These are phyloP conservation scores for Amylocarpus encephaloides DNA, from an alignment of 2,329 filamentous ascomycete genomes.

Conservation along the genomic window DNA sequence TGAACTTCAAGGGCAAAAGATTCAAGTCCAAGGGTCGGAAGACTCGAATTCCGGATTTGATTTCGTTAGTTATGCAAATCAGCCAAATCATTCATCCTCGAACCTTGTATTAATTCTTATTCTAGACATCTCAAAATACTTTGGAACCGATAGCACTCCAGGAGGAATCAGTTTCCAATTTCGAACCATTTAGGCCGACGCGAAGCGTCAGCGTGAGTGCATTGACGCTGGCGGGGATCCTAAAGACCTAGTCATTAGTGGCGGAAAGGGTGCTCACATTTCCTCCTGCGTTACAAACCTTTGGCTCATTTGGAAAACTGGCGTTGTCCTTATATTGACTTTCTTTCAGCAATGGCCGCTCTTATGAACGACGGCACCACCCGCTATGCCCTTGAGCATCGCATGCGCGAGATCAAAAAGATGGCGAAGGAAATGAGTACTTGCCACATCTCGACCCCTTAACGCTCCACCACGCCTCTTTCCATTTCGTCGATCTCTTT, in stretches of 20 bases:
- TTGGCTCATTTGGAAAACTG: too few species aligned
- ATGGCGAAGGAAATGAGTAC: conserved; percentile 19
- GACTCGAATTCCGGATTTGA: not conserved
- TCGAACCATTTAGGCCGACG: conserved; percentile 47
- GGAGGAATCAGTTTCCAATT: conserved; percentile 57
- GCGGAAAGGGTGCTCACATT: conserved; percentile 6
- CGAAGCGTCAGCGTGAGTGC: conserved; percentile 41
- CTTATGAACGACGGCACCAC: conserved; percentile 21
- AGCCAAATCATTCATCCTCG: not conserved
- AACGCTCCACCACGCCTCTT: not conserved
- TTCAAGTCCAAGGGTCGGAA: conserved; percentile 1
- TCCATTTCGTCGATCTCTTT: conserved; percentile 3
- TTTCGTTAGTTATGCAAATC: not conserved
- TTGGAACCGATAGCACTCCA: conserved; percentile 49
- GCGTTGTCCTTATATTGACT: conserved; percentile 14
- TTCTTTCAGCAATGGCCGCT: conserved; percentile 18
- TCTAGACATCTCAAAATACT: conserved; percentile 53
- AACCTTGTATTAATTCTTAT: conserved; percentile 7
- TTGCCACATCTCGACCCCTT: too few species aligned
- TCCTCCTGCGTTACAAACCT: not conserved
- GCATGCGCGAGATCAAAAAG: conserved; percentile 27
- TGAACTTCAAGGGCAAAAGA: conserved; percentile 9
- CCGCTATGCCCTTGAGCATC: conserved; percentile 23
- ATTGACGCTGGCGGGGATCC: conserved; percentile 43
- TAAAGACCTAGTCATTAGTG: conserved; percentile 17